Percentiles rank a stretch among this genome's conserved stretches.
Evolutionary conservation across 257 asterid genomes (phyloP).

Genomic region (Solanum raphanifolium): DNA sequence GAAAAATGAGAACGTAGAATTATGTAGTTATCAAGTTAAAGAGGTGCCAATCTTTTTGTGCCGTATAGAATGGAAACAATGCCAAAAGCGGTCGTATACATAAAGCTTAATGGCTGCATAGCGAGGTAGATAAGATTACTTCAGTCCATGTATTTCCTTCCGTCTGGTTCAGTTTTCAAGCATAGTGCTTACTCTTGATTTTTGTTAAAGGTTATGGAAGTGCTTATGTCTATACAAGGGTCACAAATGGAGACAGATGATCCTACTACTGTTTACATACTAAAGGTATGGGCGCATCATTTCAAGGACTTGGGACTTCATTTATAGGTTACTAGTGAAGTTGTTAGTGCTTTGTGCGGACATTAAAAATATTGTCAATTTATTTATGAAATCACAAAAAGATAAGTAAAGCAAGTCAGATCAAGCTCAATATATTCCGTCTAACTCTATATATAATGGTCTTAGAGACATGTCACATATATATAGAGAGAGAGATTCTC

Average conservation of each 20-base stretch:
- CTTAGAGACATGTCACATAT: neutral
- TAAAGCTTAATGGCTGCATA: neutral
- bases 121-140: neutral
- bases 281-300: constrained; percentile 40
- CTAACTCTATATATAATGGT: neutral
- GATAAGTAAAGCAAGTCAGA: neutral
- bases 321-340: neutral
- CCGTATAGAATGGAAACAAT: neutral
- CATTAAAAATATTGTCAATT: neutral
- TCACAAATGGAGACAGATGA: constrained; percentile 85
- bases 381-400: neutral
- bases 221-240: constrained; percentile 86
- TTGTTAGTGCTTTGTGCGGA: neutral
- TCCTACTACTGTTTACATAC: constrained; percentile 89
- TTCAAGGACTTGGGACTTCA: neutral
- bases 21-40: neutral
- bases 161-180: neutral
- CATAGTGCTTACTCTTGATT: neutral
- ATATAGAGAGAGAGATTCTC: no score
- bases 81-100: neutral
- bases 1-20: neutral
- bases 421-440: neutral
- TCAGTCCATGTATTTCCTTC: neutral
- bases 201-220: constrained; percentile 66
- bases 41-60: neutral